These are phyloP conservation scores for Loxodes magnus DNA, from an alignment of 73 alveolate genomes.

Conservation along the genomic window DNA sequence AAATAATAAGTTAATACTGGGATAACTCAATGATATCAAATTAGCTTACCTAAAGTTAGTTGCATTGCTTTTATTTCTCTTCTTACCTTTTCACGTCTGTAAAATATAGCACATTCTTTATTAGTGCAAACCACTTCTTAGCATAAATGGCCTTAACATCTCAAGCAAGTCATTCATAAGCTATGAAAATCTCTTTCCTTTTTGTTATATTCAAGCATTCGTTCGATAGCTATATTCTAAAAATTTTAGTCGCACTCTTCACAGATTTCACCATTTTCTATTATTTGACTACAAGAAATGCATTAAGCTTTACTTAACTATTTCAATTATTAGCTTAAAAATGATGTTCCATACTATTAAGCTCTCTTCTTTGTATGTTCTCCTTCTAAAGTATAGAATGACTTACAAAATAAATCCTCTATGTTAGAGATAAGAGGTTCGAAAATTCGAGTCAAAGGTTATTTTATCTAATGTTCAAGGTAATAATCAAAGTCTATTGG, in stretches of 20 bases:
- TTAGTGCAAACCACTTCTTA: constrained; percentile 86
- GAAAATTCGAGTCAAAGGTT: constrained; percentile 91
- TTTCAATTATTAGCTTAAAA: constrained; percentile 70
- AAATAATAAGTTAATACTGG: no score
- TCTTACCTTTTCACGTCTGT: constrained; percentile 84
- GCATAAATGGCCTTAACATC: constrained; percentile 96
- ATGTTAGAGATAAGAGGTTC: constrained; percentile 77
- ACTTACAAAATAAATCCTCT: constrained; percentile 65
- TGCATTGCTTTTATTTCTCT: no score
- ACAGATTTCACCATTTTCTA: constrained; percentile 70
- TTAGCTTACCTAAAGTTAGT: no score
- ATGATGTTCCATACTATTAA: constrained; percentile 55
- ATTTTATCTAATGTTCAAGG: constrained; percentile 91
- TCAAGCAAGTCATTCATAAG: constrained; percentile 96
- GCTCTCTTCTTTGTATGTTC: constrained; percentile 93
- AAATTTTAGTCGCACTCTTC: constrained; percentile 64
- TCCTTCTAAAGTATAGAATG: no score
- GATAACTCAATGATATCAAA: no score
- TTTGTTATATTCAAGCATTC: constrained; percentile 47
- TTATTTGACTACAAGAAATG: constrained; percentile 68
- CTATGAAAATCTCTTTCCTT: constrained; percentile 76
- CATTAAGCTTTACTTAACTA: constrained; percentile 71
- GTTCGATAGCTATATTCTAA: constrained; percentile 65
- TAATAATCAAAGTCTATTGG: constrained; percentile 96
- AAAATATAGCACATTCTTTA: constrained; percentile 96